Base-by-base conservation (phyloP, 2,329 filamentous ascomycete species). In the Thelonectria blattea region DNA sequence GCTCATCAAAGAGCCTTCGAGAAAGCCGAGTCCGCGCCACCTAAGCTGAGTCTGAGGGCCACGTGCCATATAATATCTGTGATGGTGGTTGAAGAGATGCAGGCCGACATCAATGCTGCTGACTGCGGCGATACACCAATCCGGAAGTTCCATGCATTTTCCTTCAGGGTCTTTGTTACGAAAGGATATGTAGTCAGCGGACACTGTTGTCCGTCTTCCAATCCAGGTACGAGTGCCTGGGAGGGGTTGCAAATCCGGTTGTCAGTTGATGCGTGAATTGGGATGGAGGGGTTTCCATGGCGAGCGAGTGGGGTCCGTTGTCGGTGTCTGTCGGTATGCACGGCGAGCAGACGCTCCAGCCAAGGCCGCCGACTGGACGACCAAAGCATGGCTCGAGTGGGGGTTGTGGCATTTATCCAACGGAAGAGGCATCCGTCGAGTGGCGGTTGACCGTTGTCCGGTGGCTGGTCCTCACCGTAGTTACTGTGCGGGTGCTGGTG, bases 261-360 rank as follows among this genome's bases (percentile, higher is more conserved):
- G 17, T 18, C n/a, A 20, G 18, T 46, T 24, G 20, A 17, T 24
- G 42, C 20, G 20, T 20, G 17, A 24, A 46, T 42, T 42, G 17
- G 20, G 17, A 20, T 15, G 42, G 42, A 12, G 42, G 42, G 20
- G 43, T 24, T 20, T 17, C 45, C 45, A 27, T 47, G 53, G 53
- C 53, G 53, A 56, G 53, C 53, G 18, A 51, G 53, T 56, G 53
- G 53, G 53, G 53, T 56, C 53, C 46, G 53, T 18, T 22, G 46
- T 56, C 53, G 53, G 53, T 56, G 53, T 56, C 46, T 22, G 46
- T 56, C 53, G 53, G 53, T 56, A 50, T 50, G 53, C 47, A 56
- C 53, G 53, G 53, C 53, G 53, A 56, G 46, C 53, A 32, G 47
- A 30, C 47, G 27, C 47, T 37, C 27, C 15, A 48, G 20, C 20